phyloP scores from a whole-genome alignment of 1,139 yeast species.

The Magnusiomyces fungicola region DNA sequence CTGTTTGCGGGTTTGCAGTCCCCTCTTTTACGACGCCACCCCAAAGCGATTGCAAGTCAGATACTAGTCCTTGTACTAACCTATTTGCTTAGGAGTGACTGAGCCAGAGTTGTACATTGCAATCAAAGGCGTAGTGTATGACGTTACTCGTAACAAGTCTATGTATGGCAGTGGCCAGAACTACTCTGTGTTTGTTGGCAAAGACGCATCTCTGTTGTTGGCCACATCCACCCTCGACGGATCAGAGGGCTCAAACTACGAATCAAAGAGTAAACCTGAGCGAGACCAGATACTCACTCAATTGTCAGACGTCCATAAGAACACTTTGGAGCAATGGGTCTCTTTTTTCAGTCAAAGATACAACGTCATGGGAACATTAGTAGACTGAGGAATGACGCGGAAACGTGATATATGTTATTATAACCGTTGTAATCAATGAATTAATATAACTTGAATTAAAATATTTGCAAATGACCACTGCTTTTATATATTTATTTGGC shows the following conservation, averaged over 20 bases:
- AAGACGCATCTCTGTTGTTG: conserved; percentile 68
- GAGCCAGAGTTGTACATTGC: conserved; percentile 53
- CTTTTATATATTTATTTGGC: too few relatives aligned
- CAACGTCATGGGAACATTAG: conserved; percentile 39
- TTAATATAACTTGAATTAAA: too few relatives aligned
- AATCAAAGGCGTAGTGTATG: conserved; percentile 68
- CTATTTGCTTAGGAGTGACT: conserved; percentile 32
- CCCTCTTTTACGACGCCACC: too few relatives aligned
- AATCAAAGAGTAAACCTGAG: conserved; percentile 4
- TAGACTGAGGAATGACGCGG: too few relatives aligned
- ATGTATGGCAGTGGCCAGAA: conserved; percentile 73
- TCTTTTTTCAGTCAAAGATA: conserved; percentile 68
- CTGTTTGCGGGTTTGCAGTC: not conserved
- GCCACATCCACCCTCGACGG: conserved; percentile 47
- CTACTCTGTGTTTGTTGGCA: conserved; percentile 67
- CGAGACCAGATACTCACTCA: conserved; percentile 44
- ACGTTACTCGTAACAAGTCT: conserved; percentile 56
- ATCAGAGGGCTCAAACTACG: conserved; percentile 49
- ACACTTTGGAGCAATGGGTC: conserved; percentile 80
- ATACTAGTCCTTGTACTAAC: too few relatives aligned
- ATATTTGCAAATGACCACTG: too few relatives aligned
- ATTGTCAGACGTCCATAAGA: conserved; percentile 51
- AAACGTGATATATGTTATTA: too few relatives aligned
- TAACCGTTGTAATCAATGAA: too few relatives aligned
- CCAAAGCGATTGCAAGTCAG: too few relatives aligned